Conservation (phyloP, 228 moss, liverwort and hornwort genomes). For the Sphagnum magellanicum region DNA sequence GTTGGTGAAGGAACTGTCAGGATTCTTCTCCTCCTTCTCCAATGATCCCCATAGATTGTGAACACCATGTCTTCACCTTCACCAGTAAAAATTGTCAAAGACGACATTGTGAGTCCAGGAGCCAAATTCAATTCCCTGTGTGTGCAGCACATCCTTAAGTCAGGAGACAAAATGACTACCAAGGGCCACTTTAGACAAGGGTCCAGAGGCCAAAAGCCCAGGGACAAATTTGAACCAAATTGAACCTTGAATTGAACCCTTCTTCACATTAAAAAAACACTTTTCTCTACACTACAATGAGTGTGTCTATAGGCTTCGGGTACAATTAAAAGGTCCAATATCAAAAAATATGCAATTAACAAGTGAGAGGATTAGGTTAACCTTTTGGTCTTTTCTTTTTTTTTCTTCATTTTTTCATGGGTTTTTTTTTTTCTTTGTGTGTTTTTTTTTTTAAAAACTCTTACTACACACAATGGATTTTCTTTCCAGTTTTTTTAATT, state of each 20-base stretch:
- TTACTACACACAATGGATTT: too few species aligned
- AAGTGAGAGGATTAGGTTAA: too few species aligned
- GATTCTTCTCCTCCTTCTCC: slow-evolving; percentile 77
- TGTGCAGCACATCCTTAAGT: slow-evolving; percentile 76
- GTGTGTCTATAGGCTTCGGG: too few species aligned
- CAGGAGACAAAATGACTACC: slow-evolving; percentile 65
- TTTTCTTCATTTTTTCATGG: too few species aligned
- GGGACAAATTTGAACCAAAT: too few species aligned
- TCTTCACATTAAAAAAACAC: too few species aligned
- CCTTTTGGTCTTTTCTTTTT: slow-evolving; percentile 37
- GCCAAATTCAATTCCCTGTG: slow-evolving; percentile 67
- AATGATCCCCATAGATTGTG: slow-evolving; percentile 79
- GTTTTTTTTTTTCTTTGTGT: not conserved
- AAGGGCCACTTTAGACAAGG: slow-evolving; percentile 67
- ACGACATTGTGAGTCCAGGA: slow-evolving; percentile 69
- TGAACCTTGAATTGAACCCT: too few species aligned
- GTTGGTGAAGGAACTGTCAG: slow-evolving; percentile 83
- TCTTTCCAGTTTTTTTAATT: too few species aligned
- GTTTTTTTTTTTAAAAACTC: not conserved
- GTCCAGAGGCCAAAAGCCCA: too few species aligned
- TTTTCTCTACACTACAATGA: too few species aligned
- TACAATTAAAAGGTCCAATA: too few species aligned
- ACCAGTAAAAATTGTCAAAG: slow-evolving; percentile 77
- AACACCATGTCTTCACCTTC: slow-evolving; percentile 87
- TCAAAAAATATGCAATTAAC: too few species aligned